Percentiles rank a stretch among this genome's conserved stretches.
These are phyloP conservation scores for Spirogloea muscicola DNA, from an alignment of 139 green algal genomes.

Conservation along the genomic window DNA sequence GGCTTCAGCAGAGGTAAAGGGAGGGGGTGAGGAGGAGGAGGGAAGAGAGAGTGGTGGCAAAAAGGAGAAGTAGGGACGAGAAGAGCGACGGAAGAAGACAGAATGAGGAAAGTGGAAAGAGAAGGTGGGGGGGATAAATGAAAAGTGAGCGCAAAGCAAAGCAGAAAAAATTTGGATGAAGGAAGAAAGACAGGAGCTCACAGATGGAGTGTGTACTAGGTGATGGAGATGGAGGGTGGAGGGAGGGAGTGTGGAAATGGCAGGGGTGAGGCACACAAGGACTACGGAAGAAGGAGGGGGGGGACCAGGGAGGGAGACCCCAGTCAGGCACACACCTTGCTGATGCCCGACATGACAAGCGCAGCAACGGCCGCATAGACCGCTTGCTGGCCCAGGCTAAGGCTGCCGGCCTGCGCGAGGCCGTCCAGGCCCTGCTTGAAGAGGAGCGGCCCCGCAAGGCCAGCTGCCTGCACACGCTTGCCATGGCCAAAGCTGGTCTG, in stretches of 20 bases:
- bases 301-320: constrained; percentile 47
- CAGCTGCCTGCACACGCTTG: constrained; percentile 53
- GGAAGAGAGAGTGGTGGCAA: neutral
- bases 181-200: too few species aligned
- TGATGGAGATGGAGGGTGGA: too few species aligned
- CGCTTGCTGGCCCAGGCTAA: neutral
- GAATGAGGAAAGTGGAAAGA: too few species aligned
- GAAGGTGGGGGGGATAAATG: too few species aligned
- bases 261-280: too few species aligned
- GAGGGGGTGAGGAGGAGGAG: neutral
- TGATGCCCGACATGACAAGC: constrained; percentile 18
- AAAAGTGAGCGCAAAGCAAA: too few species aligned
- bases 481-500: neutral
- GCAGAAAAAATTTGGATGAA: too few species aligned
- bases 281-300: too few species aligned
- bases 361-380: neutral
- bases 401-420: constrained; percentile 44
- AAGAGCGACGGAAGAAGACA: too few species aligned
- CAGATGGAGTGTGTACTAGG: too few species aligned
- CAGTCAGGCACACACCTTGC: constrained; percentile 43
- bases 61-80: neutral
- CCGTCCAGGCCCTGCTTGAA: constrained; percentile 66
- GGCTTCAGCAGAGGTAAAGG: too few species aligned
- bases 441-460: constrained; percentile 61
- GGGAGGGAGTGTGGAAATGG: too few species aligned